Conservation (phyloP, 257 asterid genomes). For the Capsicum pubescens region DNA sequence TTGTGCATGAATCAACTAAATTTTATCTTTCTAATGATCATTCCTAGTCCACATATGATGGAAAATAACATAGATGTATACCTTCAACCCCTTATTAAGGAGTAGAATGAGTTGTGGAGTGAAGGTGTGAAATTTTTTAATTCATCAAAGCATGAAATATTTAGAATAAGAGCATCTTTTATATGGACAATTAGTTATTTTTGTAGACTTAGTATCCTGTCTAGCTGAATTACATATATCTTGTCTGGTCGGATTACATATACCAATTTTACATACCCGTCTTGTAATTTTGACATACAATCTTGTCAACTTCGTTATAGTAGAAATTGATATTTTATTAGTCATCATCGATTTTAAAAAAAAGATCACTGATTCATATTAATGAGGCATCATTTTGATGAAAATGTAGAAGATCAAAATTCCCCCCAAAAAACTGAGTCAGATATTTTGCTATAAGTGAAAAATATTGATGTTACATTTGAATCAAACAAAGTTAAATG, state of each 20-base stretch:
- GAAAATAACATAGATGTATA: conserved; percentile 20
- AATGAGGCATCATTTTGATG: not conserved
- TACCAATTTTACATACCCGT: not conserved
- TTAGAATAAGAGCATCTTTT: not conserved
- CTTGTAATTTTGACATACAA: not conserved
- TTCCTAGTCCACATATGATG: not conserved
- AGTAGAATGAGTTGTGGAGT: conserved; percentile 8
- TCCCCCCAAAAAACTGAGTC: not conserved
- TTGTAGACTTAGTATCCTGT: not conserved
- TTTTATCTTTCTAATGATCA: not conserved
- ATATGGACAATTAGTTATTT: conserved; percentile 10
- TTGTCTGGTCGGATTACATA: not conserved
- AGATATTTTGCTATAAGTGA: not conserved
- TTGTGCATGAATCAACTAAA: not conserved
- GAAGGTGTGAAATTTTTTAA: not conserved
- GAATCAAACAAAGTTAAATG: not conserved
- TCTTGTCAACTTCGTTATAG: too few species aligned
- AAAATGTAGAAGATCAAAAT: not conserved
- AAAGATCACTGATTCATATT: not conserved
- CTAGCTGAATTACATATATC: too few species aligned
- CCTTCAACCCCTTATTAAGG: conserved; percentile 15
- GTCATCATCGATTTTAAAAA: not conserved
- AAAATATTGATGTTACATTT: not conserved
- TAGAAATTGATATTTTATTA: not conserved
- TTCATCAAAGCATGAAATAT: not conserved